Evolutionary conservation across 495 filamentous ascomycete genomes (phyloP).

Genomic region (Lophium mytilinum): DNA sequence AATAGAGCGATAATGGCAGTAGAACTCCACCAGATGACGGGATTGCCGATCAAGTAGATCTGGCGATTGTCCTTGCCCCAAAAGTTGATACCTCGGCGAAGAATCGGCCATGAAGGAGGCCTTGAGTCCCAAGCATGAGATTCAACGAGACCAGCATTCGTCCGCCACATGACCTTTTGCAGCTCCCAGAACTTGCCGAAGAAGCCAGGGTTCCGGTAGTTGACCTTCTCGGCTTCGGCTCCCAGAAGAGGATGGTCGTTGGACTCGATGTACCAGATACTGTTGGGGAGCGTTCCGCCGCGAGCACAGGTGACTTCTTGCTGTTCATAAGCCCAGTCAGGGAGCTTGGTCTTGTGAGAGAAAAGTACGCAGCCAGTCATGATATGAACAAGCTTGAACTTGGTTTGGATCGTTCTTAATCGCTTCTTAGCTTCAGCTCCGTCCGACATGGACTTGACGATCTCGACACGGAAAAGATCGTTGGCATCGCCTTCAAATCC

Average conservation of each 20-base stretch:
- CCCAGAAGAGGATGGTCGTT: slow-evolving; percentile 75
- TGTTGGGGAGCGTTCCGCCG: slow-evolving; percentile 88
- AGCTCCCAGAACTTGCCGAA: slow-evolving; percentile 98
- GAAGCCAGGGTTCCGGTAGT: slow-evolving; percentile 91
- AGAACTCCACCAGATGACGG: slow-evolving; percentile 87
- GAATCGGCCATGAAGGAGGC: slow-evolving; percentile 85
- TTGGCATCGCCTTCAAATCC: slow-evolving; percentile 96
- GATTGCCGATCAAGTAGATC: slow-evolving; percentile 94
- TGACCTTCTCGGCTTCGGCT: slow-evolving; percentile 76
- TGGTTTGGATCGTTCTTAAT: slow-evolving; percentile 88
- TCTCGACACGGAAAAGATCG: slow-evolving; percentile 90
- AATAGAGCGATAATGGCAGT: slow-evolving; percentile 76
- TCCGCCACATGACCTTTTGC: slow-evolving; percentile 99
- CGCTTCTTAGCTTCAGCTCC: slow-evolving; percentile 71
- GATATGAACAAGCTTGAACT: slow-evolving; percentile 87
- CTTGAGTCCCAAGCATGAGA: slow-evolving; percentile 98
- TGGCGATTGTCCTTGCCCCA: slow-evolving; percentile 93
- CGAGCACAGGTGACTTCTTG: slow-evolving; percentile 98
- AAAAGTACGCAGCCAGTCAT: slow-evolving; percentile 97
- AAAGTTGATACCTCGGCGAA: slow-evolving; percentile 96
- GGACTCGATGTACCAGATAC: slow-evolving; percentile 88
- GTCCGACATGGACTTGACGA: slow-evolving; percentile 83
- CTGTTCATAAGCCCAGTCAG: slow-evolving; percentile 93
- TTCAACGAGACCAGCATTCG: slow-evolving; percentile 92
- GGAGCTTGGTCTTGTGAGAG: slow-evolving; percentile 97